A percentile compares a stretch with the other conserved stretches of the same genome.
Conservation (phyloP, 768 basidiomycete genomes). For the Psilocybe subaeruginosa region DNA sequence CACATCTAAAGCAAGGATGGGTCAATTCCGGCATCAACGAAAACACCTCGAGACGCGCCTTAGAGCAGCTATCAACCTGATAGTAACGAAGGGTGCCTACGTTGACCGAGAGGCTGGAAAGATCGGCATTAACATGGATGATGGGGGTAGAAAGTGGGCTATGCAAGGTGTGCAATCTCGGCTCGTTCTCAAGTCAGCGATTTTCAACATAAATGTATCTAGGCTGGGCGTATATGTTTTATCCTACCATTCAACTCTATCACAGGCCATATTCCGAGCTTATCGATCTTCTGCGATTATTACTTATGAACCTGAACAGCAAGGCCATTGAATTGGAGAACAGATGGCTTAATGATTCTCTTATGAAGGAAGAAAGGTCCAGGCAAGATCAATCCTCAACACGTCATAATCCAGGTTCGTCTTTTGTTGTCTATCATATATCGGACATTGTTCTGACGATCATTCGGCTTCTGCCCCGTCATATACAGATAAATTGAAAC, state of each 20-base stretch:
- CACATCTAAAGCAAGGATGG: slow-evolving; percentile 38
- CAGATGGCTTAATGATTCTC: slow-evolving; percentile 17
- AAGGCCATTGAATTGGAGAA: slow-evolving; percentile 16
- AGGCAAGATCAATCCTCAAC: neutral
- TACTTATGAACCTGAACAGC: slow-evolving; percentile 21
- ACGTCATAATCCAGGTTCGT: neutral
- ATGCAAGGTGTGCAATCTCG: slow-evolving; percentile 32
- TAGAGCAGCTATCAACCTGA: slow-evolving; percentile 41
- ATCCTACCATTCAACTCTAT: slow-evolving; percentile 39
- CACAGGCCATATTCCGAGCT: slow-evolving; percentile 47
- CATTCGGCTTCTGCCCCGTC: neutral
- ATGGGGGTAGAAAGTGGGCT: slow-evolving; percentile 31
- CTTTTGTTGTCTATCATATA: no score
- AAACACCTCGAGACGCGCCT: slow-evolving; percentile 33
- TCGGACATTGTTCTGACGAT: neutral
- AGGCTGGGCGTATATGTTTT: slow-evolving; percentile 57
- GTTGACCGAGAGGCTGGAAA: slow-evolving; percentile 13
- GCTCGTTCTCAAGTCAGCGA: neutral
- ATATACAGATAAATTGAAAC: no score
- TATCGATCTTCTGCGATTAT: slow-evolving; percentile 35
- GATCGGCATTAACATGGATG: slow-evolving; percentile 21
- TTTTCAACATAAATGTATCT: neutral
- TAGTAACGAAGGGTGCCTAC: slow-evolving; percentile 44
- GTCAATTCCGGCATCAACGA: slow-evolving; percentile 33
- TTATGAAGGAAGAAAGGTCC: neutral